A percentile compares a stretch with the other conserved stretches of the same genome.
Evolutionary conservation across 169 alveolate species (phyloP).

Genomic region (Eimeria maxima): DNA sequence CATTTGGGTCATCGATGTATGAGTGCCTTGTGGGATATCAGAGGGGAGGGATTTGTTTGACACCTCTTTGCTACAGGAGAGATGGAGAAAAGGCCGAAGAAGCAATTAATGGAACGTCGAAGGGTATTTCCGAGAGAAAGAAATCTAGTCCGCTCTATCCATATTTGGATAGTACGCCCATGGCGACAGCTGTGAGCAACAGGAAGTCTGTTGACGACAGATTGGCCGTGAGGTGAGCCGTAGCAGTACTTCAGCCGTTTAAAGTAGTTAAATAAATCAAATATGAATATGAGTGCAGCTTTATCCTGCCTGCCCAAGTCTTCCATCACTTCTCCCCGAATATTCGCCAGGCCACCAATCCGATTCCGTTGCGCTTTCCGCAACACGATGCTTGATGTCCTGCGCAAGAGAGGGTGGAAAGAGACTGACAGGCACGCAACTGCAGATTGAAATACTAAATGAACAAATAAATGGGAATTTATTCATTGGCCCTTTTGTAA

Average conservation of each 20-base stretch:
- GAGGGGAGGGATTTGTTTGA: too few relatives aligned
- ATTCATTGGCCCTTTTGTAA: too few relatives aligned
- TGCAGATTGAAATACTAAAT: not conserved
- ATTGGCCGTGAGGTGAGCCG: constrained; percentile 6
- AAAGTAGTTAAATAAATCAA: not conserved
- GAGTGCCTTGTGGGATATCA: too few relatives aligned
- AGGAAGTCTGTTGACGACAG: not conserved
- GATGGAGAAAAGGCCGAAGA: too few relatives aligned
- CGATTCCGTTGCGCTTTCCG: constrained; percentile 95
- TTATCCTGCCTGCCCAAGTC: not conserved
- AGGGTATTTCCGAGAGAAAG: not conserved
- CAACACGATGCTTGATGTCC: constrained; percentile 96
- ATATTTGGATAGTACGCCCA: not conserved
- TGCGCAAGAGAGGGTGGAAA: constrained; percentile 94
- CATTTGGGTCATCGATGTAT: too few relatives aligned
- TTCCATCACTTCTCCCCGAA: not conserved
- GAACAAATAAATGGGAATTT: too few relatives aligned
- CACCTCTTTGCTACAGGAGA: too few relatives aligned
- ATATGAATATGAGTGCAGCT: not conserved
- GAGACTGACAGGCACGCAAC: constrained; percentile 87
- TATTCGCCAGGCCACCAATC: constrained; percentile 82
- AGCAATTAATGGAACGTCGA: too few relatives aligned
- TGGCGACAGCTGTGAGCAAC: not conserved
- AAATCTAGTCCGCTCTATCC: not conserved
- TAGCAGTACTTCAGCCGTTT: not conserved